Percentiles rank a stretch among this genome's conserved stretches.
Evolutionary conservation across 2,329 filamentous ascomycete genomes (phyloP).

Genomic region (Dothidotthia symphoricarpi): DNA sequence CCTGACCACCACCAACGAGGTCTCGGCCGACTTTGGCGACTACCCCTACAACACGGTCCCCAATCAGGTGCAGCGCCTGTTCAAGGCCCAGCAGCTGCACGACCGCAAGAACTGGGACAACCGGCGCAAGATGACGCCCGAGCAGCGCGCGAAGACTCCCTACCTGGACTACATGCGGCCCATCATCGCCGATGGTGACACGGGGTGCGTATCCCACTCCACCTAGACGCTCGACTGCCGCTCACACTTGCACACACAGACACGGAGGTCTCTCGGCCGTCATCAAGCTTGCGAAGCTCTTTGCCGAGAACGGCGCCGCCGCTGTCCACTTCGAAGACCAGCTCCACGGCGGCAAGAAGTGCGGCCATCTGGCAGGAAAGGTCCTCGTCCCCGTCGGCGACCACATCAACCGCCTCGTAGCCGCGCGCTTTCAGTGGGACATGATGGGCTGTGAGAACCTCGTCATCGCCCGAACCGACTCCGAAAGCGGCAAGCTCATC

Average conservation of each 20-base stretch:
- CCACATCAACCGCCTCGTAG: constrained; percentile 92
- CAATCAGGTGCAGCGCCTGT: constrained; percentile 92
- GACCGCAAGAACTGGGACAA: constrained; percentile 93
- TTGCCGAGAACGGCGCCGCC: constrained; percentile 94
- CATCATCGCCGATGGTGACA: constrained; percentile 95
- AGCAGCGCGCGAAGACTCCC: constrained; percentile 70
- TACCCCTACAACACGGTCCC: constrained; percentile 99
- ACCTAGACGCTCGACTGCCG: too few relatives aligned
- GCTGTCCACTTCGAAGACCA: constrained; percentile 98
- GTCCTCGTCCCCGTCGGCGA: constrained; percentile 91
- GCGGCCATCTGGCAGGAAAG: constrained; percentile 93
- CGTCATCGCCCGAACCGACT: constrained; percentile 91
- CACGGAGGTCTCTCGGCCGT: constrained; percentile 92
- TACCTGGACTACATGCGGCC: constrained; percentile 92
- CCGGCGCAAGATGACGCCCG: constrained; percentile 71
- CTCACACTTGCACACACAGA: constrained; percentile 43
- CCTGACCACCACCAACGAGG: constrained; percentile 91
- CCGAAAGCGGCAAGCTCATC: constrained; percentile 86
- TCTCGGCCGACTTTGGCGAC: constrained; percentile 95
- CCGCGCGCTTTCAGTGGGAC: constrained; percentile 95
- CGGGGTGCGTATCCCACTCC: constrained; percentile 52
- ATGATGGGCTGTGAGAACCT: constrained; percentile 96
- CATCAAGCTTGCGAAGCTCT: constrained; percentile 93
- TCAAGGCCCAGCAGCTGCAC: constrained; percentile 96
- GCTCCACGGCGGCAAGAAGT: constrained; percentile 97